phyloP scores from a whole-genome alignment of 108 stramenopile species.

The Aurantiochytrium sp. region DNA sequence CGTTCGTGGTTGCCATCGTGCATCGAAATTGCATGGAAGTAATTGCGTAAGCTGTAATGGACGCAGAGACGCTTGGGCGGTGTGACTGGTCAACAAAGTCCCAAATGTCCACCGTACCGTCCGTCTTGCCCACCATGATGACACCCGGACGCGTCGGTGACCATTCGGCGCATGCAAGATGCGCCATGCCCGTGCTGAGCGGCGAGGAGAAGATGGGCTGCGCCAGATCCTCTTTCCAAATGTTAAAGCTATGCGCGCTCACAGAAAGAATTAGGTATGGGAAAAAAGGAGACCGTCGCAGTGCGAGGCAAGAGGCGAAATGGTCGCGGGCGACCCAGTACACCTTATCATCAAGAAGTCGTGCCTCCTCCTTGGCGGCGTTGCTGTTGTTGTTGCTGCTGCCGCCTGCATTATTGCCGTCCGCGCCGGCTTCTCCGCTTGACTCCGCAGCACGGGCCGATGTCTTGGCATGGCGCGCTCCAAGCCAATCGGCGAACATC shows the following conservation, averaged over 20 bases:
- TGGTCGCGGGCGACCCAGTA: constrained; percentile 50
- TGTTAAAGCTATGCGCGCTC: constrained; percentile 48
- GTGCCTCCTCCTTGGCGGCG: not conserved
- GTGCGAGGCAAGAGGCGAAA: constrained; percentile 34
- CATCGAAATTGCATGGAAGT: constrained; percentile 51
- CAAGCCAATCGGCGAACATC: constrained; percentile 44
- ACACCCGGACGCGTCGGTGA: constrained; percentile 52
- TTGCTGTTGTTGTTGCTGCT: not conserved
- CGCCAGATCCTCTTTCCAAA: constrained; percentile 43
- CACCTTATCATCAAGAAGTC: constrained; percentile 40
- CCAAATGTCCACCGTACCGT: constrained; percentile 57
- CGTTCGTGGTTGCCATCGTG: not conserved
- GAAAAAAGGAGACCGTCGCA: constrained; percentile 54
- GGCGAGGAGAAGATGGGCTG: constrained; percentile 48
- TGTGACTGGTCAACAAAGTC: constrained; percentile 52
- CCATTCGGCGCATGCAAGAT: constrained; percentile 48
- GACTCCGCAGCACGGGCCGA: not conserved
- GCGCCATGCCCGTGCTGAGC: not conserved
- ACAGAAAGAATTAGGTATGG: constrained; percentile 46
- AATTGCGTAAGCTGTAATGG: constrained; percentile 42
- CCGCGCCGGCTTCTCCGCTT: not conserved
- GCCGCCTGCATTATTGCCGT: not conserved
- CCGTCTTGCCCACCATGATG: constrained; percentile 42
- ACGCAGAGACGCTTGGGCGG: constrained; percentile 33
- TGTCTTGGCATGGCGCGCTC: not conserved